Evolutionary conservation across 1,284 basidiomycete species (phyloP).

Genomic region (Pseudozyma tsukubaensis): DNA sequence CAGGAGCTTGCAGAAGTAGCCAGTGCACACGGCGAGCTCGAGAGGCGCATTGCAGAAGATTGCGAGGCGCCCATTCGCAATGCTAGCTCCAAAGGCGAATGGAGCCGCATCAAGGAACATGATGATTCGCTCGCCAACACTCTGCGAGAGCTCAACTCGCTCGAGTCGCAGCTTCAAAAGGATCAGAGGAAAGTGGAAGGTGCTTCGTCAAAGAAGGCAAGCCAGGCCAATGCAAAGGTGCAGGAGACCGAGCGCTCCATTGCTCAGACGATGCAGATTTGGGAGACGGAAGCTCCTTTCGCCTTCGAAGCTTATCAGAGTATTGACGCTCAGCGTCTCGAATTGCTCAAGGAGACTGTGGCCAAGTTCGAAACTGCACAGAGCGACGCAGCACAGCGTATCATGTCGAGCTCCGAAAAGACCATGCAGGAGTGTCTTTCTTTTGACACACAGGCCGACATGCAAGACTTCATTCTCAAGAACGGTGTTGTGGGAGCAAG

Average conservation of each 20-base stretch:
- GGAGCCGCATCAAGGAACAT: slow-evolving; percentile 55
- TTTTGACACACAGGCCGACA: slow-evolving; percentile 60
- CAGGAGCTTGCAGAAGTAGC: slow-evolving; percentile 65
- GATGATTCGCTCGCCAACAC: slow-evolving; percentile 59
- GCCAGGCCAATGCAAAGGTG: slow-evolving; percentile 50
- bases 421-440: slow-evolving; percentile 58
- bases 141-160: slow-evolving; percentile 60
- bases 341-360: slow-evolving; percentile 61
- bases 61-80: slow-evolving; percentile 65
- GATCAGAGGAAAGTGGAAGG: slow-evolving; percentile 63
- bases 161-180: slow-evolving; percentile 63
- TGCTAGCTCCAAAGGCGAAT: slow-evolving; percentile 58
- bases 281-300: slow-evolving; percentile 59
- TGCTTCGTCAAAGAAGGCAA: slow-evolving; percentile 60
- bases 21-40: slow-evolving; percentile 60
- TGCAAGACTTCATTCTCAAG: slow-evolving; percentile 61
- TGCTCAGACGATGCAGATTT: slow-evolving; percentile 50
- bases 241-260: slow-evolving; percentile 57
- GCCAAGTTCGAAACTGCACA: slow-evolving; percentile 61
- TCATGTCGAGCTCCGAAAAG: slow-evolving; percentile 60
- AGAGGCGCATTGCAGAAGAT: slow-evolving; percentile 63
- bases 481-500: slow-evolving; percentile 22
- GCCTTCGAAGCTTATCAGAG: slow-evolving; percentile 62
- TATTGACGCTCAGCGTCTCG: slow-evolving; percentile 61
- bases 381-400: slow-evolving; percentile 57